Percentiles rank a stretch among this genome's conserved stretches.
Evolutionary conservation across 2,329 filamentous ascomycete species (phyloP).

Genomic region (Aspergillus flavus): DNA sequence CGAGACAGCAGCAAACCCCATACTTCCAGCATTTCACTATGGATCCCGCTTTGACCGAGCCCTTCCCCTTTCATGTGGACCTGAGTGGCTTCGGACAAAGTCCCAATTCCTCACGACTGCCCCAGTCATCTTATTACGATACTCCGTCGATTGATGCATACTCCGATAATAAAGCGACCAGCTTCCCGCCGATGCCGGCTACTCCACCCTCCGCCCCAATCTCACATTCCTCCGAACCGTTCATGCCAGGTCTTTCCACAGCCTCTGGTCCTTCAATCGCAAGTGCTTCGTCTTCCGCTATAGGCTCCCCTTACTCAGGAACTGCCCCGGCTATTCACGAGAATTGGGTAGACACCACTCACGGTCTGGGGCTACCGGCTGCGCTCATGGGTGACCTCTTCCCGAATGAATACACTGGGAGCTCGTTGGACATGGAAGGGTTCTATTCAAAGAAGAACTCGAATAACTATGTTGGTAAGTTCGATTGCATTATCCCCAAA

Average conservation of each 20-base stretch:
- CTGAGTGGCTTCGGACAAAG: conserved; percentile 26
- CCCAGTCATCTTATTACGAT: conserved; percentile 34
- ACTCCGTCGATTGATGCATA: conserved; percentile 26
- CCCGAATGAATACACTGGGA: conserved; percentile 54
- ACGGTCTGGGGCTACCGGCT: conserved; percentile 62
- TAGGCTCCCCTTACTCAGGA: conserved; percentile 68
- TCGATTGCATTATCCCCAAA: background rate
- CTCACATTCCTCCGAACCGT: conserved; percentile 37
- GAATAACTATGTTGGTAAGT: conserved; percentile 39
- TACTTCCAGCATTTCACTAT: conserved; percentile 37
- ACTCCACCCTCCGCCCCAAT: conserved; percentile 38
- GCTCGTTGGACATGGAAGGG: conserved; percentile 46
- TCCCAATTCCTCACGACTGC: conserved; percentile 23
- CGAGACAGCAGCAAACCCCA: conserved; percentile 32
- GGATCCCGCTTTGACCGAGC: conserved; percentile 34
- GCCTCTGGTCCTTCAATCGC: conserved; percentile 61
- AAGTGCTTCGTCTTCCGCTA: conserved; percentile 65
- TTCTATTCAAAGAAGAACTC: conserved; percentile 48
- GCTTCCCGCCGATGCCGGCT: conserved; percentile 33
- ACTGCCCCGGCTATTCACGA: conserved; percentile 61
- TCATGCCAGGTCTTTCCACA: conserved; percentile 63
- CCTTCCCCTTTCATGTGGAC: conserved; percentile 35
- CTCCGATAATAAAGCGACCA: conserved; percentile 28
- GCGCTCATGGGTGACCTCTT: conserved; percentile 66
- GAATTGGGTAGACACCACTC: conserved; percentile 58